Conservation (phyloP, 768 basidiomycete species). For the Kwoniella heveanensis region DNA sequence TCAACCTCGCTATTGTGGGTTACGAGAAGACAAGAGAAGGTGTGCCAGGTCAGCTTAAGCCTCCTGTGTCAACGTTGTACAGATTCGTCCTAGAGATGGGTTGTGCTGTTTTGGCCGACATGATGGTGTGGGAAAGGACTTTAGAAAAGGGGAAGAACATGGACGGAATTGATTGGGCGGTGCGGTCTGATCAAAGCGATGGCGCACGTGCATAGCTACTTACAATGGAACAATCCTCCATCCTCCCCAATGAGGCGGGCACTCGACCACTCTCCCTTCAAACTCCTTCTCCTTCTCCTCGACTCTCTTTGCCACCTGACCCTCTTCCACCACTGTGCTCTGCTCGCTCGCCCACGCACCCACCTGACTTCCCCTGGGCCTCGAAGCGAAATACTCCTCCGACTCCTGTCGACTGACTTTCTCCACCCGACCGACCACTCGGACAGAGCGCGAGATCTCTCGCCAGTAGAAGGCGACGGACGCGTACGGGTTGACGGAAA, state of each 20-base stretch:
- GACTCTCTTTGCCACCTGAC: constrained; percentile 67
- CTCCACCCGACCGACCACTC: constrained; percentile 83
- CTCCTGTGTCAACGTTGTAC: too few species aligned
- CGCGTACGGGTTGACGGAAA: constrained; percentile 73
- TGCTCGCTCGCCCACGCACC: constrained; percentile 95
- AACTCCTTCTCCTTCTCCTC: constrained; percentile 66
- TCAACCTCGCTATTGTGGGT: constrained; percentile 75
- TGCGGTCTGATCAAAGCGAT: too few species aligned
- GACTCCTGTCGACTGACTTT: constrained; percentile 72
- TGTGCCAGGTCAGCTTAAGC: too few species aligned
- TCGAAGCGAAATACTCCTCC: constrained; percentile 75
- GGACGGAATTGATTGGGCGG: too few species aligned
- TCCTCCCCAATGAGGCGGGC: constrained; percentile 94
- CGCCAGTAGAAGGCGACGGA: constrained; percentile 90
- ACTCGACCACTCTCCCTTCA: constrained; percentile 64
- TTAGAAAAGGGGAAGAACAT: not conserved
- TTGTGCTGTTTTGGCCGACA: too few species aligned
- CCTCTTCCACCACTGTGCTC: constrained; percentile 74
- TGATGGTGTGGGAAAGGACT: too few species aligned
- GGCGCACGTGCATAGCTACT: too few species aligned
- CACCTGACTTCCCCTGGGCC: constrained; percentile 80
- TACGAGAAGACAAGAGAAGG: too few species aligned
- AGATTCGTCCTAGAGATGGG: too few species aligned
- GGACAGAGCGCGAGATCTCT: constrained; percentile 75
- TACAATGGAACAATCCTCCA: constrained; percentile 91